phyloP scores from a whole-genome alignment of 805 yeast species.

The Cephaloascus fragrans region DNA sequence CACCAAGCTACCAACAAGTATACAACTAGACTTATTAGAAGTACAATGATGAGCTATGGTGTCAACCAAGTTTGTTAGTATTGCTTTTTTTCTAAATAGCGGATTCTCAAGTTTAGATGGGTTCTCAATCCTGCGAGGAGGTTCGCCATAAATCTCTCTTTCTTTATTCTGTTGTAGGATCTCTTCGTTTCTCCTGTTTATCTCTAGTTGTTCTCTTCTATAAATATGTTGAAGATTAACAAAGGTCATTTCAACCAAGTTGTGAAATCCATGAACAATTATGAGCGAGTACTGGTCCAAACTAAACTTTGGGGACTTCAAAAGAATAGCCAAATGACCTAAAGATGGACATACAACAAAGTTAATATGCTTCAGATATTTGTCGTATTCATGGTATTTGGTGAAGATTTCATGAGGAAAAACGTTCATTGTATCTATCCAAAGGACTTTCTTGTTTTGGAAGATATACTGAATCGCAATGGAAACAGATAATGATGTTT shows the following conservation, averaged over 20 bases:
- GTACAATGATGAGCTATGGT: background rate
- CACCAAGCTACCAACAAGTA: background rate
- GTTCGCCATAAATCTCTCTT: background rate
- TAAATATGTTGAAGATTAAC: background rate
- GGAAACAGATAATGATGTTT: background rate
- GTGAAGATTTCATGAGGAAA: background rate
- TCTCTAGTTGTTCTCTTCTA: too few relatives aligned
- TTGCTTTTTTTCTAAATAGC: background rate
- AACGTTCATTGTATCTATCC: background rate
- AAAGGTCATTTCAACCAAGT: background rate
- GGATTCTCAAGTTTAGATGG: background rate
- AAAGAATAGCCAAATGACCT: background rate
- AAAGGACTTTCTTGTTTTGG: background rate
- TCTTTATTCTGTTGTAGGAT: background rate
- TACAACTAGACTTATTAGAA: background rate
- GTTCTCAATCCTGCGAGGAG: background rate
- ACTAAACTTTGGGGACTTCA: background rate
- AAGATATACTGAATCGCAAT: background rate
- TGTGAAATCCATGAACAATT: background rate
- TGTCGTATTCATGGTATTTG: background rate
- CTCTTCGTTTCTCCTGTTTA: background rate
- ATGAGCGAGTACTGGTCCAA: background rate
- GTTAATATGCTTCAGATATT: background rate
- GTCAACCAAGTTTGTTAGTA: background rate
- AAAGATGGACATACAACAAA: background rate